Evolutionary conservation across 306 rosid genomes (phyloP), one percentile per base, ranked within the genome.

Genomic region (Vigna mungo): DNA sequence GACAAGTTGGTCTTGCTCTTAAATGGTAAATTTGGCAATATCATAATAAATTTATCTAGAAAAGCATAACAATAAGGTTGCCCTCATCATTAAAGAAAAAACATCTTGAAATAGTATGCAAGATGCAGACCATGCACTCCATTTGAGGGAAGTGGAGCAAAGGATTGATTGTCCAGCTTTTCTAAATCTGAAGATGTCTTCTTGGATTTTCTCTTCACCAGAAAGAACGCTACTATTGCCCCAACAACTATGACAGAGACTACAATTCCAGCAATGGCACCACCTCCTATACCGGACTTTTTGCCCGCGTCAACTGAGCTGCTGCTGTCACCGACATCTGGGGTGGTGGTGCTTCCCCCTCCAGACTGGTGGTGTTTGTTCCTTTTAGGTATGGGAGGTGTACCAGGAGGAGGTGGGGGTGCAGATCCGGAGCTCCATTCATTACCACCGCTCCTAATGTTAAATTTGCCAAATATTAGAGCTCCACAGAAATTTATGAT

Each of bases 401-500:
- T 84, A 47, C 98, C 97, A 21, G 98, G 99, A 59, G 99, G 98
- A 67, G 97, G 90, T 20, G 97, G 99, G 69, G 99, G 99, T 67
- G 98, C 96, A 87, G 91, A 83, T 41, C 96, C 97, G 25, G 92
- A 86, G 82, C 78, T 96, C 98, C 98, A 96, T 12, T 82, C 71
- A 84, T 96, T 96, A 53, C 91, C 93, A 48, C 86, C 87, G 51
- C 59, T 86, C 82, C 98, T 92, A 90, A 78, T 60, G 54, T 84
- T 65, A 80, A 55, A 75, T 74, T 72, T 73, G 64, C 62, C 75
- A 21, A 13, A 71, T 59, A 39, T 75, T 84, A 68, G 80, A 56
- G 74, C 68, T 60, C 54, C 75, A 60, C 54, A 78, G 56, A 75
- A 68, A 79, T 59, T 59, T 70, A 39, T 46, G 72, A 76, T 27